phyloP scores from a whole-genome alignment of 2,329 filamentous ascomycete genomes.

The Penicillium sp. region DNA sequence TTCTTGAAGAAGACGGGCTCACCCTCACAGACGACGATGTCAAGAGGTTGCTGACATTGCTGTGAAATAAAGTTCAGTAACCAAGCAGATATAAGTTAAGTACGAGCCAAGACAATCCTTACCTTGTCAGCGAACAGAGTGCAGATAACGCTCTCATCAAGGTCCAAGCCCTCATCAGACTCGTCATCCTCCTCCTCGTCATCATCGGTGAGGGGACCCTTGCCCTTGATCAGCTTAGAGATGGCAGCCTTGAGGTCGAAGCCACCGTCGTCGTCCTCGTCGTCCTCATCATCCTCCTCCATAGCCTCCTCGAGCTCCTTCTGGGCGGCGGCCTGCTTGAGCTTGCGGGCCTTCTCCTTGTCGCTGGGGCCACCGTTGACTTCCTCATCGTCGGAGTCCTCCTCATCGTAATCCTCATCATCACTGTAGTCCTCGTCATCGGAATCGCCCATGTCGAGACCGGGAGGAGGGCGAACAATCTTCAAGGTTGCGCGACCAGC shows the following conservation, averaged over 20 bases:
- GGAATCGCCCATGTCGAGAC: constrained; percentile 59
- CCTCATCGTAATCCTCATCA: constrained; percentile 49
- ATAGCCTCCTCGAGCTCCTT: constrained; percentile 76
- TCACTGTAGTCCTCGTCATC: constrained; percentile 61
- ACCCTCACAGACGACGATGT: constrained; percentile 87
- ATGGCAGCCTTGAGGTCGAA: constrained; percentile 56
- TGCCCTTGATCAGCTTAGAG: constrained; percentile 66
- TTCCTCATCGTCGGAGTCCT: constrained; percentile 70
- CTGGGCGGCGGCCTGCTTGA: constrained; percentile 75
- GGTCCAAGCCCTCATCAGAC: constrained; percentile 63
- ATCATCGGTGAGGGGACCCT: constrained; percentile 73
- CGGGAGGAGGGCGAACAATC: constrained; percentile 75
- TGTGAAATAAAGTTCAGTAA: constrained; percentile 47
- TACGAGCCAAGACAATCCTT: constrained; percentile 45
- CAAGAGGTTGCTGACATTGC: constrained; percentile 94
- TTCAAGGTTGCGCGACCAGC: constrained; percentile 85
- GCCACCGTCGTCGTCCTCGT: constrained; percentile 71
- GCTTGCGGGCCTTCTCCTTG: constrained; percentile 86
- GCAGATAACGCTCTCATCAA: constrained; percentile 93
- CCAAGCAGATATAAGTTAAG: not conserved
- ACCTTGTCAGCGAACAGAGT: constrained; percentile 93
- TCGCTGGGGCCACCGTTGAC: constrained; percentile 89
- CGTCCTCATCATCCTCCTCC: constrained; percentile 62
- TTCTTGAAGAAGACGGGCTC: constrained; percentile 94
- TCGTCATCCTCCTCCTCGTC: constrained; percentile 66